A percentile compares a stretch with the other conserved stretches of the same genome.
These are phyloP conservation scores for Cytospora chrysosperma DNA, from an alignment of 2,329 filamentous ascomycete genomes.

Conservation along the genomic window DNA sequence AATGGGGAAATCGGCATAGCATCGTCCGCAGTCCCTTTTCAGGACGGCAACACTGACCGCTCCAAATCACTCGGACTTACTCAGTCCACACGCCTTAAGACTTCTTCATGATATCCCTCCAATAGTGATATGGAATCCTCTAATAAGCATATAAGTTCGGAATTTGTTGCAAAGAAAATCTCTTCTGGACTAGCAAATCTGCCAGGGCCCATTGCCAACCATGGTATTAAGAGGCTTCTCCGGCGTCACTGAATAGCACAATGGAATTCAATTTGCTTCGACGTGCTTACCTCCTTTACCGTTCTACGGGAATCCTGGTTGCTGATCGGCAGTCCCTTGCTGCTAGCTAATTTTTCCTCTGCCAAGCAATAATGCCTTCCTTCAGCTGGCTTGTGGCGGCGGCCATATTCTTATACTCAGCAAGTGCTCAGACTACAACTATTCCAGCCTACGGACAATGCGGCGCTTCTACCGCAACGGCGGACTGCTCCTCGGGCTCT, in stretches of 20 bases:
- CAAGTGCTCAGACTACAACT: background rate
- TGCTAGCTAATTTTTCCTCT: background rate
- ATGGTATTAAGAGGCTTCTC: too few relatives aligned
- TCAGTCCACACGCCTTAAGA: background rate
- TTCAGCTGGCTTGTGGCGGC: background rate
- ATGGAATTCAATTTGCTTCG: too few relatives aligned
- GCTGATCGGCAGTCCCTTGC: too few relatives aligned
- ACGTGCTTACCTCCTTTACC: too few relatives aligned
- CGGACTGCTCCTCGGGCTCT: slow-evolving; percentile 9
- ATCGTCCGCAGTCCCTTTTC: slow-evolving; percentile 4
- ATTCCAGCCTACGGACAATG: slow-evolving; percentile 12
- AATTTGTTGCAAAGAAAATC: background rate
- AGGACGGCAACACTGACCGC: background rate
- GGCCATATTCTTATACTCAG: background rate
- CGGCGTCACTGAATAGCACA: too few relatives aligned
- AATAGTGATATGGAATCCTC: background rate
- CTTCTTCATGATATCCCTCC: background rate
- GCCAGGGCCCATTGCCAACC: too few relatives aligned
- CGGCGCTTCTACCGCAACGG: background rate
- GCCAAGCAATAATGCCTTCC: background rate
- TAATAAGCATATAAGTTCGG: background rate
- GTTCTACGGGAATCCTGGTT: too few relatives aligned
- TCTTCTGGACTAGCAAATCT: background rate
- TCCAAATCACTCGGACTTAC: background rate
- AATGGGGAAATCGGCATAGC: slow-evolving; percentile 3